Percentiles rank a stretch among this genome's conserved stretches.
These are phyloP conservation scores for Chlorella sorokiniana DNA, from an alignment of 139 green algal genomes.

Conservation along the genomic window DNA sequence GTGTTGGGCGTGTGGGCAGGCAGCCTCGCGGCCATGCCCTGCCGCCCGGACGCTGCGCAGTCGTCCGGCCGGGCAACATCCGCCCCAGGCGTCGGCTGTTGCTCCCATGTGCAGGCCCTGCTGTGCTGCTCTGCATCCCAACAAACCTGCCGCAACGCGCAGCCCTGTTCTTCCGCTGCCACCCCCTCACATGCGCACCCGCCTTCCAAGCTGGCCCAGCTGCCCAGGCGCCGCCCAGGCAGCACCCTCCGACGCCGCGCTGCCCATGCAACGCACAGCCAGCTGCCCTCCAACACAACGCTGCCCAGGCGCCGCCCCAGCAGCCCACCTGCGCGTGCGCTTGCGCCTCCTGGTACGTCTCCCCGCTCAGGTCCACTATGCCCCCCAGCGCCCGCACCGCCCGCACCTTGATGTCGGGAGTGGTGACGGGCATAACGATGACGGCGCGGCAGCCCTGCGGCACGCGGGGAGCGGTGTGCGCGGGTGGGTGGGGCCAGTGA, in stretches of 20 bases:
- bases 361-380: slow-evolving; percentile 89
- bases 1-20: neutral
- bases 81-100: too few species aligned
- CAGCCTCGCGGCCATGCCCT: too few species aligned
- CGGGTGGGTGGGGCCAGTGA: neutral
- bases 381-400: slow-evolving; percentile 85
- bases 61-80: too few species aligned
- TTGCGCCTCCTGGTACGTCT: slow-evolving; percentile 94
- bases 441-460: slow-evolving; percentile 74
- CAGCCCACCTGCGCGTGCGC: slow-evolving; percentile 31
- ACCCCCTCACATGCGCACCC: too few species aligned
- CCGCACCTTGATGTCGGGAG: slow-evolving; percentile 83
- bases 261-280: neutral
- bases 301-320: neutral
- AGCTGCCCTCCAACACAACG: neutral
- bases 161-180: too few species aligned
- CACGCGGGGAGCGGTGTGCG: neutral
- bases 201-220: too few species aligned
- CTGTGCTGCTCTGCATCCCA: too few species aligned
- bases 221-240: too few species aligned
- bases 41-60: too few species aligned
- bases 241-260: too few species aligned
- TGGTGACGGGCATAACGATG: slow-evolving; percentile 92
- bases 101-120: too few species aligned
- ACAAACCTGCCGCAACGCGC: too few species aligned